phyloP scores from a whole-genome alignment of 352 stramenopile species.

The Pseudoperonospora humuli region DNA sequence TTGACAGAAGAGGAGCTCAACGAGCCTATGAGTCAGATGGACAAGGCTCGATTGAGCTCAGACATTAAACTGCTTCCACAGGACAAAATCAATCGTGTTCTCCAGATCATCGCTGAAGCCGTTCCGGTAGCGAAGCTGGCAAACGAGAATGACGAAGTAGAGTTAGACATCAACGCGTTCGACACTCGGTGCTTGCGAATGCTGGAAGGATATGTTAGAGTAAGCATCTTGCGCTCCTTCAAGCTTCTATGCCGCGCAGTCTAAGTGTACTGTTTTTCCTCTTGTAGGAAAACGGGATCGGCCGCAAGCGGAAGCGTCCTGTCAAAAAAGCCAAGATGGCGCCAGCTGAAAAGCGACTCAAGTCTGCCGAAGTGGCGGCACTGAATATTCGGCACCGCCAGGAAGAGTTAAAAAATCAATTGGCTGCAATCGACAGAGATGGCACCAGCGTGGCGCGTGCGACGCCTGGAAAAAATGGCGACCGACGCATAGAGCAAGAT shows the following conservation, averaged over 20 bases:
- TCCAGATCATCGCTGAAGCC: slow-evolving; percentile 85
- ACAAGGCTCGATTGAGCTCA: slow-evolving; percentile 72
- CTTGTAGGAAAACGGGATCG: slow-evolving; percentile 80
- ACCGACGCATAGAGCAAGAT: slow-evolving; percentile 34
- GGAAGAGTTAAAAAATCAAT: slow-evolving; percentile 70
- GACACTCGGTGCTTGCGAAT: slow-evolving; percentile 81
- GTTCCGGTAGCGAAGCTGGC: slow-evolving; percentile 78
- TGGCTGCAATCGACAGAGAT: slow-evolving; percentile 65
- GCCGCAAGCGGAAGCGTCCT: slow-evolving; percentile 75
- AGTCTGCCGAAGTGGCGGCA: slow-evolving; percentile 77
- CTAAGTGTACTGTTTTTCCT: slow-evolving; percentile 12
- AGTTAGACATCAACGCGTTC: slow-evolving; percentile 87
- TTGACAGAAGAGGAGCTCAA: slow-evolving; percentile 84
- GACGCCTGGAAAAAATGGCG: slow-evolving; percentile 6
- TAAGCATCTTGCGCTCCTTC: slow-evolving; percentile 38
- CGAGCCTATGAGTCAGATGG: slow-evolving; percentile 77
- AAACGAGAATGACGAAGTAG: slow-evolving; percentile 82
- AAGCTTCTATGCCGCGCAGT: slow-evolving; percentile 9
- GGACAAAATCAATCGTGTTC: slow-evolving; percentile 84
- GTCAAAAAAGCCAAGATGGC: slow-evolving; percentile 40
- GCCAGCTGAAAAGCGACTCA: slow-evolving; percentile 60
- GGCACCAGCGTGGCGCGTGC: slow-evolving; percentile 5
- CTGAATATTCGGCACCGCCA: slow-evolving; percentile 64
- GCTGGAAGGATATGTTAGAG: slow-evolving; percentile 85
- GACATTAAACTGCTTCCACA: slow-evolving; percentile 77